Evolutionary conservation across 2,329 filamentous ascomycete species (phyloP).

Genomic region (Botryotinia globosa): DNA sequence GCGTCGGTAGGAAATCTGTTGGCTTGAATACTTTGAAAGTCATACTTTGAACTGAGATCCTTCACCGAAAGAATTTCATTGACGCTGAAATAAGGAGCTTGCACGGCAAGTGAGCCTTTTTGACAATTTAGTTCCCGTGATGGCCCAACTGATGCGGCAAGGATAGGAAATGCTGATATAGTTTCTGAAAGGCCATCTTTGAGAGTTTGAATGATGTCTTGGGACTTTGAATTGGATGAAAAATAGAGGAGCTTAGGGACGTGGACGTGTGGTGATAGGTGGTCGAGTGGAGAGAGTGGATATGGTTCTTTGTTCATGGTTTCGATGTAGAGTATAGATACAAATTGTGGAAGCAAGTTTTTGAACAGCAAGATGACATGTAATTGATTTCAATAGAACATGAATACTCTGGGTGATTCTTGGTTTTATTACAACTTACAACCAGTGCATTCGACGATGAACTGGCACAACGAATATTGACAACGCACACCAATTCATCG

Average conservation of each 20-base stretch:
- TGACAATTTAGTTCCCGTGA: background rate
- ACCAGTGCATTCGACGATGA: background rate
- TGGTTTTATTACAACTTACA: background rate
- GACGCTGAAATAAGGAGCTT: background rate
- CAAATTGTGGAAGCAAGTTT: background rate
- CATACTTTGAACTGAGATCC: constrained; percentile 4
- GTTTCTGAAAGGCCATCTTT: background rate
- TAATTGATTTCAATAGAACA: background rate
- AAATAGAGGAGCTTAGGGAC: constrained; percentile 8
- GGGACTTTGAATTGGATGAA: background rate
- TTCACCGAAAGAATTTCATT: background rate
- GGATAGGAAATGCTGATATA: background rate
- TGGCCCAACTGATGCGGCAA: background rate
- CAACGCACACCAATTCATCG: background rate
- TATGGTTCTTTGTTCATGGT: background rate
- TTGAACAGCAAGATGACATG: background rate
- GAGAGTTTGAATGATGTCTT: background rate
- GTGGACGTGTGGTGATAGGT: constrained; percentile 6
- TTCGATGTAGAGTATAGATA: background rate
- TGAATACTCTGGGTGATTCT: background rate
- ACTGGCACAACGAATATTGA: background rate
- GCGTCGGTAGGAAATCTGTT: background rate
- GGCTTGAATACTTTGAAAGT: constrained; percentile 1
- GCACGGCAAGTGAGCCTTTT: constrained; percentile 3
- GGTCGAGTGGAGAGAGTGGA: background rate